A percentile compares a stretch with the other conserved stretches of the same genome.
These are phyloP conservation scores for Jatropha podagrica DNA, from an alignment of 441 rosid genomes.

Conservation along the genomic window DNA sequence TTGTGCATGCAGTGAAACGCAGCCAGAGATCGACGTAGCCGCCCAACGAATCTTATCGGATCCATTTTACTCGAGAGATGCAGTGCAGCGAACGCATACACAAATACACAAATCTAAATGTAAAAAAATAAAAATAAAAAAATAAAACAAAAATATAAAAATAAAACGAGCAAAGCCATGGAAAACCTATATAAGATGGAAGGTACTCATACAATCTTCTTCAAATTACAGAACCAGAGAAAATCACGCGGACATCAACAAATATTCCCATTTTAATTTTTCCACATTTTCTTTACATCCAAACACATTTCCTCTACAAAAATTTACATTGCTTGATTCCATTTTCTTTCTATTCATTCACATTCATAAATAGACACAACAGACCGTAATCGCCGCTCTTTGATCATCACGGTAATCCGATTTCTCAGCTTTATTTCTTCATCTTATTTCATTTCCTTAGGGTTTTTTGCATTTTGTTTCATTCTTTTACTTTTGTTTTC, in stretches of 20 bases:
- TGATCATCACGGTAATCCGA: slow-evolving; percentile 38
- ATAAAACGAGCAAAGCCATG: background rate
- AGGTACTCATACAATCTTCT: background rate
- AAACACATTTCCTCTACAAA: background rate
- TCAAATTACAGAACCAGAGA: background rate
- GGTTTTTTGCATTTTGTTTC: background rate
- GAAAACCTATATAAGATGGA: slow-evolving; percentile 2
- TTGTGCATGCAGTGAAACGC: background rate
- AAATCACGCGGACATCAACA: slow-evolving; percentile 9
- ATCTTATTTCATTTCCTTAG: background rate
- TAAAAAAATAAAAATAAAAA: background rate
- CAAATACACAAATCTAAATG: background rate
- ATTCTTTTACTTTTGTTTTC: too few relatives aligned
- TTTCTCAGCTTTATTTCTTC: slow-evolving; percentile 27
- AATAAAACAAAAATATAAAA: background rate
- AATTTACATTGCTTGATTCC: background rate
- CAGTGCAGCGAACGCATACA: background rate
- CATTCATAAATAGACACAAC: slow-evolving; percentile 9
- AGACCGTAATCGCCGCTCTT: slow-evolving; percentile 18
- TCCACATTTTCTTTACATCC: background rate
- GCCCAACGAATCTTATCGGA: slow-evolving; percentile 5
- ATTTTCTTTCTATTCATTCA: background rate
- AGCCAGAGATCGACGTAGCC: background rate
- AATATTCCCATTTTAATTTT: background rate
- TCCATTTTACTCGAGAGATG: background rate